These are phyloP conservation scores for Balansia obtecta DNA, from an alignment of 2,329 filamentous ascomycete species.

Conservation along the genomic window DNA sequence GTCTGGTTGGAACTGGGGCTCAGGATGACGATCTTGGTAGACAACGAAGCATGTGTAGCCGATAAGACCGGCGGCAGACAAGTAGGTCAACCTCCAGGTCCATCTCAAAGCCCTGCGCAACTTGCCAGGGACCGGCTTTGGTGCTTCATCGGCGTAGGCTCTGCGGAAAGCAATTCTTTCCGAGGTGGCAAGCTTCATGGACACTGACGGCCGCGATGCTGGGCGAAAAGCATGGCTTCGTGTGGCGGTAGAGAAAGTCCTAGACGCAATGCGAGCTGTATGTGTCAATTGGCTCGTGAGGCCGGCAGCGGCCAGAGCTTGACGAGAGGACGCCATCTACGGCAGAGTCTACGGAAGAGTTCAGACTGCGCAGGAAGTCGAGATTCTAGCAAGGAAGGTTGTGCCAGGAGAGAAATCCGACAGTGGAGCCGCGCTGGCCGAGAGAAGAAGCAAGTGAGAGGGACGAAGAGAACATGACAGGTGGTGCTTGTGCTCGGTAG, in stretches of 20 bases:
- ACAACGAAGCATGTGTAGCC: slow-evolving; percentile 69
- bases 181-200: slow-evolving; percentile 22
- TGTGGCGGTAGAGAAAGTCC: slow-evolving; percentile 22
- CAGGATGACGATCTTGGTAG: slow-evolving; percentile 70
- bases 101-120: slow-evolving; percentile 62
- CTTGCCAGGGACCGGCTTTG: slow-evolving; percentile 39
- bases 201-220: slow-evolving; percentile 17
- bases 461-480: neutral
- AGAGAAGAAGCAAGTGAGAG: neutral
- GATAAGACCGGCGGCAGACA: slow-evolving; percentile 57
- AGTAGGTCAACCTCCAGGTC: slow-evolving; percentile 71
- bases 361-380: neutral
- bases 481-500: neutral
- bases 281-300: slow-evolving; percentile 18
- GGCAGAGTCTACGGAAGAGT: slow-evolving; percentile 4
- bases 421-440: neutral
- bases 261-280: slow-evolving; percentile 18
- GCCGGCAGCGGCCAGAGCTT: slow-evolving; percentile 27
- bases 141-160: slow-evolving; percentile 38
- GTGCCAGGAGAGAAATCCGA: neutral
- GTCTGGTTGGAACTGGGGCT: slow-evolving; percentile 66
- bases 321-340: slow-evolving; percentile 33
- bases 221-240: slow-evolving; percentile 12
- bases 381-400: neutral
- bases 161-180: slow-evolving; percentile 30